Evolutionary conservation across 345 rosid genomes (phyloP), one percentile per base, ranked within the genome.

Genomic region (Microthlaspi erraticum): DNA sequence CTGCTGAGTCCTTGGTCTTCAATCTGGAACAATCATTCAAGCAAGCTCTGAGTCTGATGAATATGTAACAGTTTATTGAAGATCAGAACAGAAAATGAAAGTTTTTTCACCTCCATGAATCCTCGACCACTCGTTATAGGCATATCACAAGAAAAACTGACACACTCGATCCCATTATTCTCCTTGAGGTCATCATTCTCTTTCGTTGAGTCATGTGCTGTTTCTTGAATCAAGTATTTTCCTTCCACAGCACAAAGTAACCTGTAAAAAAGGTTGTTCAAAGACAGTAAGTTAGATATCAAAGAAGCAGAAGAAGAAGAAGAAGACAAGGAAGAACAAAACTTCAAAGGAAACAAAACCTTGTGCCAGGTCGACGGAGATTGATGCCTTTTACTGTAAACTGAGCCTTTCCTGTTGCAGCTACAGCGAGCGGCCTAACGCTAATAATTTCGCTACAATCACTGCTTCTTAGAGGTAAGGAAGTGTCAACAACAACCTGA

Each of bases 201-300:
- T 66, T 84, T 55, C 39, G 82, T 31, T 0, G 60, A 45, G 45
- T 89, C 97, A 52, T 75, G 55, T 77, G 67, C 53, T 65, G 69
- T 70, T 77, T 87, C 94, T 56, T 92, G 91, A 77, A 77, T 68
- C 79, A 92, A 76, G 75, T 90, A 95, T 39, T 85, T 85, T 70
- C 98, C 98, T 81, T 87, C 98, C 10, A 95, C 85, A 10, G 97
- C 92, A 81, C 98, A 92, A 13, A 90, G 87, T 77, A 95, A 79
- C 79, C 99, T 95, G 82, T 14, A 80, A 70, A 80, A 46, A 34
- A 8, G 38, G 36, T 54, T 51, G 69, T 42, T 16, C 43, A 50
- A 48, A 37, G 42, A 75, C 39, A 36, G 43, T 61, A 53, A 63
- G 67, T 61, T 61, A 63, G 67, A 49, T 18, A 58, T 5, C 34